Evolutionary conservation across 2,329 filamentous ascomycete species (phyloP), one percentile per base, ranked within the genome.

Genomic region (Achaetomium macrosporum): DNA sequence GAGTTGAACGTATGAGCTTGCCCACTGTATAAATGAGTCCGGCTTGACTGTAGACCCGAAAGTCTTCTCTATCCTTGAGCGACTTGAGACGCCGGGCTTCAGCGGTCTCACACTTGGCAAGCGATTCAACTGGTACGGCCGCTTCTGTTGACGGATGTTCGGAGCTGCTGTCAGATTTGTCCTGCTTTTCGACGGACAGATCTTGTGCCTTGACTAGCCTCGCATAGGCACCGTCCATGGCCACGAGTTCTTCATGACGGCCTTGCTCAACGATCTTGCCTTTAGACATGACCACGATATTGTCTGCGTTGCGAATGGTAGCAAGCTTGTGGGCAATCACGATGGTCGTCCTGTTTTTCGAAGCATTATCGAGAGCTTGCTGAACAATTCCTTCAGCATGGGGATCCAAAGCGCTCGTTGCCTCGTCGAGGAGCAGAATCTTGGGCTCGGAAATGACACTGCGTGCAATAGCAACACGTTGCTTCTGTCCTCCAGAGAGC

Each of bases 361-460:
- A 62, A 57, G 77, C 67, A 49, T 66, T 59, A 59, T 75, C 71
- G n/a, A 81, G 68, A 4, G 72, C 73, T 3, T 70, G 72, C 64
- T 88, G 84, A 9, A 88, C 82, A 1, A 84, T 70, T 56, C 76
- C 78, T 64, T 88, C 85, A 0, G 78, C 82, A 60, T 84, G 78
- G 0, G 82, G 82, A 58, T 88, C 85, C 0, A 89, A 71, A 0
- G 73, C 73, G 17, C 69, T 73, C 0, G 87, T 90, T 1, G 87
- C 87, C 68, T 90, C 87, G 61, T 90, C 87, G 0, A 90, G 72
- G 6, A 90, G 77, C 3, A 90, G 69, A 2, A 90, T 79, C 0
- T 73, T 71, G 0, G 86, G 86, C 47, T 82, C 72, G 42, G 83
- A 80, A 48, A 90, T 75, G 29, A 90, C 82, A 11, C 83, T 83